Evolutionary conservation across 331 rosid genomes (phyloP), one percentile per base, ranked within the genome.

Genomic region (Erythrophleum ivorense): DNA sequence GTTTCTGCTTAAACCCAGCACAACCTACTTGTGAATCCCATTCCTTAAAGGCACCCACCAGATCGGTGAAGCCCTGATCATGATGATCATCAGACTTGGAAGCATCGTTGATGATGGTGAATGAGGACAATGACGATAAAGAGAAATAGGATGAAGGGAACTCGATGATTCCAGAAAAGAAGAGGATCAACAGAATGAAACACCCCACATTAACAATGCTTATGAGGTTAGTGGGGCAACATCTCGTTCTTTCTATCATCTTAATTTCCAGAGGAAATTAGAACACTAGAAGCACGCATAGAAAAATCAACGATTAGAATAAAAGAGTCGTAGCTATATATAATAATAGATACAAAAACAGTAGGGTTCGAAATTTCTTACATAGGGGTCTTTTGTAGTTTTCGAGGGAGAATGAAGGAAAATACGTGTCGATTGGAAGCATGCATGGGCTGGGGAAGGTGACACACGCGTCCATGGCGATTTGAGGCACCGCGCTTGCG

Each of bases 21-120:
- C 98, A 96, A 11, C 98, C 95, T 78, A 94, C 91, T 13, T 76
- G 85, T 46, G 87, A 84, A 80, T 94, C 99, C 99, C 99, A 96
- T 74, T 88, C 85, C 83, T 84, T 81, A 81, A 96, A 96, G 24
- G 98, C 89, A 0, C 65, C 38, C 48, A 90, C 38, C 86, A 96
- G 87, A 82, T 92, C 85, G 15, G 92, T 75, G 83, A 94, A 96
- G 10, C 75, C 75, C 1, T 69, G 19, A 24, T 24, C 29, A 24
- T 24, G 29, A 24, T 24, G 29, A 1, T 24, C 0, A 40, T 68
- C 48, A 0, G 5, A 21, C 34, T 3, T 58, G 0, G 33, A 58
- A 21, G 36, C 10, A 9, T 49, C n/a, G 19, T 21, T 45, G 40
- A 45, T 10, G 75, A 68, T n/a, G 41, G 38, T 24, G 10, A 40